These are phyloP conservation scores for Kodamaea hsintzibuensis DNA, from an alignment of 805 yeast species.

Conservation along the genomic window DNA sequence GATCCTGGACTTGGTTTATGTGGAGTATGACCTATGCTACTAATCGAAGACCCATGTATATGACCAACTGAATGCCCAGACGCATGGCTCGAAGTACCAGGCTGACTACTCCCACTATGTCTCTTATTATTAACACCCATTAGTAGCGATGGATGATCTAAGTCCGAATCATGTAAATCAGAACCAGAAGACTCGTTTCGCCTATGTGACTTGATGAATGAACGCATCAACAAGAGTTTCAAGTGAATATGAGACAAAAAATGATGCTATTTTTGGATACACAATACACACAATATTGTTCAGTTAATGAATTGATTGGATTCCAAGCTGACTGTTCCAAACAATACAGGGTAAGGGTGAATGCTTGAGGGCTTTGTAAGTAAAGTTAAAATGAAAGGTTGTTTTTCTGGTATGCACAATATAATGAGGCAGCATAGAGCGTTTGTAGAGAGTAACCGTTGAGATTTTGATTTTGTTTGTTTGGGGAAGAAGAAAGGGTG, in stretches of 20 bases:
- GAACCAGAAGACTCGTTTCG: constrained; percentile 16
- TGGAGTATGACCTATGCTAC: not conserved
- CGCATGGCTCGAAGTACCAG: not conserved
- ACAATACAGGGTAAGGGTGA: not conserved
- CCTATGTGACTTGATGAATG: constrained; percentile 18
- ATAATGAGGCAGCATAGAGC: not conserved
- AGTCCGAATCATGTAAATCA: constrained; percentile 11
- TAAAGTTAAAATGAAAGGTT: not conserved
- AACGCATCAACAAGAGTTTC: constrained; percentile 13
- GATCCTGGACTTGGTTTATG: not conserved
- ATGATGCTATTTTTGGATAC: constrained; percentile 5
- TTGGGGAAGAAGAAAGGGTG: not conserved
- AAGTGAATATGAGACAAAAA: not conserved
- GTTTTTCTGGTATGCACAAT: not conserved
- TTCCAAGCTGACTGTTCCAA: not conserved
- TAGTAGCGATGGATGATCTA: constrained; percentile 9
- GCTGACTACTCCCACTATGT: not conserved
- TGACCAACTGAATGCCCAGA: not conserved
- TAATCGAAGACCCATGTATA: not conserved
- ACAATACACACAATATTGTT: not conserved
- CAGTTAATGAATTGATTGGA: not conserved
- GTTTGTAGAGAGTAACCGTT: not conserved
- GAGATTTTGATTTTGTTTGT: not conserved
- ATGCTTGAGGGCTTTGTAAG: not conserved
- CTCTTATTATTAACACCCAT: constrained; percentile 6